Evolutionary conservation across 106 monocot species (phyloP).

Genomic region (Chionographis japonica): DNA sequence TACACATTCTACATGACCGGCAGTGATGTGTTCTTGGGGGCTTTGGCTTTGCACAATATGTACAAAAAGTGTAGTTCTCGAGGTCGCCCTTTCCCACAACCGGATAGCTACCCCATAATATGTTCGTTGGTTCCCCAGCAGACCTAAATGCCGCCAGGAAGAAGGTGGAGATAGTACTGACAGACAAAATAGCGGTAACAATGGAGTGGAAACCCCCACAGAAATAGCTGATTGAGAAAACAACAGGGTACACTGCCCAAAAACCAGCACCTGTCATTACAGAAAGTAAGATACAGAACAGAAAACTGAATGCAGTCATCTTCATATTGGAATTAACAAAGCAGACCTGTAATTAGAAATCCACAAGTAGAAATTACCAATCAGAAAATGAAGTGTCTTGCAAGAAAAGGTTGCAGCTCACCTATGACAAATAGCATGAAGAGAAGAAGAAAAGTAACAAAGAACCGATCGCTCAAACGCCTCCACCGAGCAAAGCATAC

Average conservation of each 20-base stretch:
- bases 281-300: neutral
- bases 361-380: neutral
- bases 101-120: slow-evolving; percentile 78
- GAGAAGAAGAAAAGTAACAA: slow-evolving; percentile 56
- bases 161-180: slow-evolving; percentile 58
- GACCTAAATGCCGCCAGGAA: slow-evolving; percentile 60
- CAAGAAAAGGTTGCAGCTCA: slow-evolving; percentile 26
- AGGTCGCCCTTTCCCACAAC: slow-evolving; percentile 57
- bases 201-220: slow-evolving; percentile 68
- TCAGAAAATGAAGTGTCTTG: neutral
- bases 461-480: slow-evolving; percentile 46
- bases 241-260: slow-evolving; percentile 74
- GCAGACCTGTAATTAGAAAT: neutral
- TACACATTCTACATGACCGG: slow-evolving; percentile 79
- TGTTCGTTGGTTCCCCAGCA: slow-evolving; percentile 45
- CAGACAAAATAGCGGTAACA: slow-evolving; percentile 51
- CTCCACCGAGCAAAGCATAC: slow-evolving; percentile 78
- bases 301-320: neutral
- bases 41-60: slow-evolving; percentile 80
- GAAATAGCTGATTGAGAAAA: slow-evolving; percentile 66
- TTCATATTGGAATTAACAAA: neutral
- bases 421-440: slow-evolving; percentile 86
- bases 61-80: slow-evolving; percentile 73
- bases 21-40: slow-evolving; percentile 93
- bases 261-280: slow-evolving; percentile 72